A percentile compares a stretch with the other conserved stretches of the same genome.
Evolutionary conservation across 2,329 filamentous ascomycete species (phyloP).

Genomic region (Pseudocercospora macadamiae): DNA sequence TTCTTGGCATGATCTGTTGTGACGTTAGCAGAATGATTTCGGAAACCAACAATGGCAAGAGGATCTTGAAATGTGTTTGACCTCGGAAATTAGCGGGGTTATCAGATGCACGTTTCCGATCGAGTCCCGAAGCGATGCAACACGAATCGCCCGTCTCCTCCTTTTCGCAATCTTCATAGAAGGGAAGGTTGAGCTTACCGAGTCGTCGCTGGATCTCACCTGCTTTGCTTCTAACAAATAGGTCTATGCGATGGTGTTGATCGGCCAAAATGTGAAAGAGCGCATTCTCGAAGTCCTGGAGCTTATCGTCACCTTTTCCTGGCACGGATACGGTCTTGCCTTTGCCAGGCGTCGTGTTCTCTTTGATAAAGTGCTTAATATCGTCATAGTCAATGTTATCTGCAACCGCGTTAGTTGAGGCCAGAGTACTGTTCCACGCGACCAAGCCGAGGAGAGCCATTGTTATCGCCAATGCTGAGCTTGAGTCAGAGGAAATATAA

Average conservation of each 20-base stretch:
- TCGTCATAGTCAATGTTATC: slow-evolving; percentile 90
- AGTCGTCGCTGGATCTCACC: slow-evolving; percentile 74
- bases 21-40: slow-evolving; percentile 9
- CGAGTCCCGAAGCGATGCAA: not conserved
- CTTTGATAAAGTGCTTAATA: slow-evolving; percentile 82
- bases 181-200: slow-evolving; percentile 51
- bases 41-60: not conserved
- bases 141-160: slow-evolving; percentile 5
- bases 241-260: slow-evolving; percentile 75
- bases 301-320: slow-evolving; percentile 59
- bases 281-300: slow-evolving; percentile 67
- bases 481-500: not conserved
- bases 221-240: slow-evolving; percentile 79
- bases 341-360: slow-evolving; percentile 72
- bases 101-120: slow-evolving; percentile 4
- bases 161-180: slow-evolving; percentile 1
- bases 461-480: not conserved
- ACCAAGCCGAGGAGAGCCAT: slow-evolving; percentile 16
- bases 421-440: slow-evolving; percentile 3
- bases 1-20: slow-evolving; percentile 33
- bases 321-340: slow-evolving; percentile 74
- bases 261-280: slow-evolving; percentile 71
- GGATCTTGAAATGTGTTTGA: not conserved
- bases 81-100: slow-evolving; percentile 12
- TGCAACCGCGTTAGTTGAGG: slow-evolving; percentile 39